Evolutionary conservation across 1,139 yeast species (phyloP).

Genomic region (Suhomyces anneliseae): DNA sequence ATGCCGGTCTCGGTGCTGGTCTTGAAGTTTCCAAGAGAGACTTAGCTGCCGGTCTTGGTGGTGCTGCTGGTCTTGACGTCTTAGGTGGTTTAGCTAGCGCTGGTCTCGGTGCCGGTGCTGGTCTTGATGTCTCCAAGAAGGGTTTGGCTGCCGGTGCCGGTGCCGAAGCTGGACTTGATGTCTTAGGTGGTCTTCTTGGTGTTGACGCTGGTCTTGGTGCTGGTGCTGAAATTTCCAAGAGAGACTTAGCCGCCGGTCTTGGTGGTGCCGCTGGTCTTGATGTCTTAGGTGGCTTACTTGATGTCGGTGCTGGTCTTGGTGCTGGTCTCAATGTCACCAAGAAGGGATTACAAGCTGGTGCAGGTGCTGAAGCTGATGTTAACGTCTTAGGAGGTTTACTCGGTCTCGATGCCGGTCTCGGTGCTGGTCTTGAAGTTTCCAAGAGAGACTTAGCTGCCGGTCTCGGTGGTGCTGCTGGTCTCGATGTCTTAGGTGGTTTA

Average conservation of each 20-base stretch:
- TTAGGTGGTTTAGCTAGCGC: constrained; percentile 1
- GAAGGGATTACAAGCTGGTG: constrained; percentile 10
- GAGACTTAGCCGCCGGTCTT: constrained; percentile 4
- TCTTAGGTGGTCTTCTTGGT: constrained; percentile 8
- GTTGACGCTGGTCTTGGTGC: constrained; percentile 15
- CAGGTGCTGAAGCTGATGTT: neutral
- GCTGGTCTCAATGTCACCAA: constrained; percentile 8
- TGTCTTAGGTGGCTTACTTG: constrained; percentile 6
- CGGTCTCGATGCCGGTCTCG: constrained; percentile 16
- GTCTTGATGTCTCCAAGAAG: constrained; percentile 9
- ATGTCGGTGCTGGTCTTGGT: constrained; percentile 9
- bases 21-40: constrained; percentile 11
- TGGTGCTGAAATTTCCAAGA: constrained; percentile 6
- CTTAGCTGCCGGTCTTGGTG: constrained; percentile 10
- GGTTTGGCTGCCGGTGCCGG: constrained; percentile 4
- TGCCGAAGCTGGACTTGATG: neutral
- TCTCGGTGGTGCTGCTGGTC: too few species aligned
- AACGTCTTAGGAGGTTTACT: constrained; percentile 1
- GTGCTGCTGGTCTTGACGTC: constrained; percentile 5
- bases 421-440: constrained; percentile 9
- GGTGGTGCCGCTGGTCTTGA: constrained; percentile 11
- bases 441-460: too few species aligned
- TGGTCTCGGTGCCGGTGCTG: constrained; percentile 15
- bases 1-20: constrained; percentile 18
- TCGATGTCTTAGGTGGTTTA: too few species aligned